Conservation (phyloP, 768 basidiomycete genomes). For the Galerina sulciceps region DNA sequence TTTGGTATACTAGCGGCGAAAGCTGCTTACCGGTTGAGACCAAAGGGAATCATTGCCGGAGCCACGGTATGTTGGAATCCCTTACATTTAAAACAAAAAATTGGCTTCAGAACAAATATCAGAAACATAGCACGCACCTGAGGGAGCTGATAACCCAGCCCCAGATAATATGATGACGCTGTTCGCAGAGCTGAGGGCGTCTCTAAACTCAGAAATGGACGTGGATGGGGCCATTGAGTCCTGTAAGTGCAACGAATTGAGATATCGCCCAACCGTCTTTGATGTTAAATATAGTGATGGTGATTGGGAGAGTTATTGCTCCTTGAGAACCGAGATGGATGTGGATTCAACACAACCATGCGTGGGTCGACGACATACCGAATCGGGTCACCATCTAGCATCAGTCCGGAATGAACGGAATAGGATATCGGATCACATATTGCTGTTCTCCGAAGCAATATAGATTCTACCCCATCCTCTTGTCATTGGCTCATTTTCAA, state of each 20-base stretch:
- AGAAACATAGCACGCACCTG: constrained; percentile 7
- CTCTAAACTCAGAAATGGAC: constrained; percentile 9
- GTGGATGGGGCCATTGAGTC: constrained; percentile 10
- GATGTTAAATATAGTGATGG: too few species aligned
- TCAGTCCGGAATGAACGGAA: too few species aligned
- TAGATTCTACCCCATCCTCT: too few species aligned
- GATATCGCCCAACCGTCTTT: too few species aligned
- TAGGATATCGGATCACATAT: too few species aligned
- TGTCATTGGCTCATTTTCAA: too few species aligned
- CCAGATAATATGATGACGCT: constrained; percentile 19
- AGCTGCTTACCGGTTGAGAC: constrained; percentile 11
- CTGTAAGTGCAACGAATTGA: neutral
- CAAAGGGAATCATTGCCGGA: constrained; percentile 12
- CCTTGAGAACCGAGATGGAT: too few species aligned
- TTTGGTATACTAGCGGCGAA: neutral
- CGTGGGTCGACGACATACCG: too few species aligned
- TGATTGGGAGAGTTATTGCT: too few species aligned
- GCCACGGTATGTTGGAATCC: constrained; percentile 18
- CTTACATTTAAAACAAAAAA: neutral
- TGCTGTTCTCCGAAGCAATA: too few species aligned
- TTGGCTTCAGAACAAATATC: neutral
- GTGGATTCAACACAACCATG: too few species aligned
- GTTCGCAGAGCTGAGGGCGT: constrained; percentile 3
- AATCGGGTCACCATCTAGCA: too few species aligned
- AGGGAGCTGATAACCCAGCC: constrained; percentile 21